Evolutionary conservation across 2,329 filamentous ascomycete species (phyloP).

Genomic region (Aspergillus latus): DNA sequence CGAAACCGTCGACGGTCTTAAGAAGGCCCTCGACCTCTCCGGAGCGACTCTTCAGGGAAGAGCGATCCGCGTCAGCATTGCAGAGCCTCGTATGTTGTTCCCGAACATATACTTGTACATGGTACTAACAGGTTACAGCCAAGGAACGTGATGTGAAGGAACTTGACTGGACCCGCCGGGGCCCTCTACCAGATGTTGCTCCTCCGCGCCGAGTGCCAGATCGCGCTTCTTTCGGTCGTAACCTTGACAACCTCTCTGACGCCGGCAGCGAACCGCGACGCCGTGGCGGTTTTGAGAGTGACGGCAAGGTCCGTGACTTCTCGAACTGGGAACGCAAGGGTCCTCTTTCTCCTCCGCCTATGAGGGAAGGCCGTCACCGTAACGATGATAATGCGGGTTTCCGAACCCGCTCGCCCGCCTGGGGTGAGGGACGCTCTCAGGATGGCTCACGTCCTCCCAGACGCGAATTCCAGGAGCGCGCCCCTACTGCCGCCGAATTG

Average conservation of each 20-base stretch:
- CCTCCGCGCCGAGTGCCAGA: conserved; percentile 59
- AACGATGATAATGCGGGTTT: conserved; percentile 62
- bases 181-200: conserved; percentile 71
- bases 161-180: conserved; percentile 91
- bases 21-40: conserved; percentile 82
- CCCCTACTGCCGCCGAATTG: conserved; percentile 82
- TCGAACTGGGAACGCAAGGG: conserved; percentile 94
- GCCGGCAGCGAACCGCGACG: conserved; percentile 62
- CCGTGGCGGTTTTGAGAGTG: conserved; percentile 66
- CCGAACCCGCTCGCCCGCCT: conserved; percentile 69
- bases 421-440: conserved; percentile 66
- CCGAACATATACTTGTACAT: neutral
- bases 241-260: conserved; percentile 56
- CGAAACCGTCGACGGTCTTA: conserved; percentile 78
- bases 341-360: conserved; percentile 71
- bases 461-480: conserved; percentile 71
- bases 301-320: conserved; percentile 77
- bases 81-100: conserved; percentile 79
- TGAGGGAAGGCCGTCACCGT: conserved; percentile 57
- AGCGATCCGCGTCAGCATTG: conserved; percentile 89
- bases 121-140: conserved; percentile 57
- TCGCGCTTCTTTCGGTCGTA: conserved; percentile 55
- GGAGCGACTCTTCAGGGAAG: conserved; percentile 82
- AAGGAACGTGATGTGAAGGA: conserved; percentile 84
- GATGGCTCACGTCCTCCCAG: conserved; percentile 78